Percentiles rank a stretch among this genome's conserved stretches.
phyloP scores from a whole-genome alignment of 495 filamentous ascomycete genomes.

The Pseudomonodictys pantanalensis region DNA sequence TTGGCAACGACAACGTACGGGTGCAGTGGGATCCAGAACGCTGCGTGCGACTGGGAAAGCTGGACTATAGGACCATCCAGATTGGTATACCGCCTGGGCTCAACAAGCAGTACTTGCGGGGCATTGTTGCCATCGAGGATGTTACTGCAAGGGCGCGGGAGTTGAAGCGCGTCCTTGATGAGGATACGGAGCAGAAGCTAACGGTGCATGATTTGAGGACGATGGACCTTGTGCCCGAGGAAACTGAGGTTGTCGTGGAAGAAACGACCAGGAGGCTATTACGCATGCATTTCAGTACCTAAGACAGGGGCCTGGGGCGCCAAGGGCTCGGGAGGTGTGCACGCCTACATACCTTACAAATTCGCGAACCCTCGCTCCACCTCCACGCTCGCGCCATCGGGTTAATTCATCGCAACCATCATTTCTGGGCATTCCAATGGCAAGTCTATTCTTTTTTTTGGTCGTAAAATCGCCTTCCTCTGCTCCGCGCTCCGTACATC shows the following conservation, averaged over 20 bases:
- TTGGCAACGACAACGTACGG: slow-evolving; percentile 46
- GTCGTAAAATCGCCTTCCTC: too few relatives aligned
- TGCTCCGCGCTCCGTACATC: too few relatives aligned
- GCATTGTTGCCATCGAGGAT: slow-evolving; percentile 56
- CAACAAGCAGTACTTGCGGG: slow-evolving; percentile 47
- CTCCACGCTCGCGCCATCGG: too few relatives aligned
- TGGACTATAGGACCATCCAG: slow-evolving; percentile 57
- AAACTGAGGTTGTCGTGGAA: slow-evolving; percentile 47
- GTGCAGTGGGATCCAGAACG: slow-evolving; percentile 67
- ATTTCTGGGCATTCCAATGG: too few relatives aligned
- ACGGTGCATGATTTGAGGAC: slow-evolving; percentile 41
- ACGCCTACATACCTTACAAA: too few relatives aligned
- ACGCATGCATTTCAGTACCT: background rate
- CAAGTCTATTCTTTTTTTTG: too few relatives aligned
- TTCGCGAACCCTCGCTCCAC: too few relatives aligned
- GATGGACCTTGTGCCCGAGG: slow-evolving; percentile 46
- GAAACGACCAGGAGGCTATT: slow-evolving; percentile 41
- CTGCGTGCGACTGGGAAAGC: slow-evolving; percentile 40
- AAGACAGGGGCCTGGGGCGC: background rate
- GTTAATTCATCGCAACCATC: too few relatives aligned
- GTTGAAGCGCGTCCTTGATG: slow-evolving; percentile 48
- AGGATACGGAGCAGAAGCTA: slow-evolving; percentile 30
- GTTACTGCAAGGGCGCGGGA: slow-evolving; percentile 53
- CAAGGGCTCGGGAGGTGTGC: too few relatives aligned
- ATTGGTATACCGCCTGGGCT: slow-evolving; percentile 53